These are phyloP conservation scores for Pseudogymnoascus sp. DNA, from an alignment of 2,329 filamentous ascomycete species.

Conservation along the genomic window DNA sequence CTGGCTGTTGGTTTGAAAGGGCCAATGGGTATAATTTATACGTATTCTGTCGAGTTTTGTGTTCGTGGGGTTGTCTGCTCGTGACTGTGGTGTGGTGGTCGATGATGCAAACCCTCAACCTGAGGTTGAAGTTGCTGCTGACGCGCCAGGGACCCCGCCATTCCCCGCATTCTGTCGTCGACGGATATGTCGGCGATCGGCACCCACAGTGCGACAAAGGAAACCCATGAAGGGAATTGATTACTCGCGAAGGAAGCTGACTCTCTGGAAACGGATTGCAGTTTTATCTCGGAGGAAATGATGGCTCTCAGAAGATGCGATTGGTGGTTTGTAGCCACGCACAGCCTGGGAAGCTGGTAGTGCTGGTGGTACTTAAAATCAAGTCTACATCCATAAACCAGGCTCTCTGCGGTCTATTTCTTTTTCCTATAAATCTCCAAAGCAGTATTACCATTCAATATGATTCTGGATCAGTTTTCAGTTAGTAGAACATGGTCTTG, in stretches of 20 bases:
- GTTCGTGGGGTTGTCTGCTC: not conserved
- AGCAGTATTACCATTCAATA: not conserved
- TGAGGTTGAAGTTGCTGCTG: not conserved
- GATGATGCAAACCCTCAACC: not conserved
- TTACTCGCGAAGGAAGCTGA: not conserved
- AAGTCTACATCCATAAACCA: not conserved
- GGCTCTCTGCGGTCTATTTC: not conserved
- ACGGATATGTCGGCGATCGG: not conserved
- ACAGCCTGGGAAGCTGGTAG: not conserved
- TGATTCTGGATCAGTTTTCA: not conserved
- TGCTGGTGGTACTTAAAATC: not conserved
- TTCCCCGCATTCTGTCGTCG: slow-evolving; percentile 1
- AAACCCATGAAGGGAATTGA: not conserved
- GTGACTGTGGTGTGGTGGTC: not conserved
- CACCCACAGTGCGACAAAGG: not conserved
- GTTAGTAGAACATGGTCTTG: not conserved
- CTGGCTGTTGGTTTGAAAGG: not conserved
- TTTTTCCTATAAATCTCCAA: not conserved
- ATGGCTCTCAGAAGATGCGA: not conserved
- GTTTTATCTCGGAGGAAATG: not conserved
- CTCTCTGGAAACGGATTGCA: not conserved
- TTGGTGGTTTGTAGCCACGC: not conserved
- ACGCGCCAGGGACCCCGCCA: not conserved
- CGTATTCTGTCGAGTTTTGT: not conserved
- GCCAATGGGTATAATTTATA: not conserved